Conservation (phyloP, 352 stramenopile genomes). For the Pelagophyceae sp. region DNA sequence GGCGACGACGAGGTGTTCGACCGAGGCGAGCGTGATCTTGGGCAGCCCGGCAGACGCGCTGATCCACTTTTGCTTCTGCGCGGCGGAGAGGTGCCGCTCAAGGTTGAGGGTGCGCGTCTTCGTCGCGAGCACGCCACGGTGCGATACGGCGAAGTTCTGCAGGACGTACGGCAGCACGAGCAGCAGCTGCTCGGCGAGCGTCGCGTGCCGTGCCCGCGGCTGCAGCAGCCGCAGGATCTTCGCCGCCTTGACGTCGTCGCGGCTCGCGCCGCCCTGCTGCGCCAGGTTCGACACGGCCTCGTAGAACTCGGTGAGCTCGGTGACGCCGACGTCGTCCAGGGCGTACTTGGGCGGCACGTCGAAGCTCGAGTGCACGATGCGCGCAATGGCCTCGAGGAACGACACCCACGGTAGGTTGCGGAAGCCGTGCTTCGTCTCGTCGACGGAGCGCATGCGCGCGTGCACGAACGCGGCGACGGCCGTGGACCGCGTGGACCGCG, state of each 20-base stretch:
- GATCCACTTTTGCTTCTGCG: not conserved
- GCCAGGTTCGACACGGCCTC: not conserved
- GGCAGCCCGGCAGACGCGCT: no score
- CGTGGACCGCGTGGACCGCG: not conserved
- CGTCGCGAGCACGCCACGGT: not conserved
- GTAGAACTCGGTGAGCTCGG: constrained; percentile 1
- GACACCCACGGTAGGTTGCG: not conserved
- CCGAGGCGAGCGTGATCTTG: no score
- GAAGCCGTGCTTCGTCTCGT: not conserved
- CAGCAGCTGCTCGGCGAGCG: not conserved
- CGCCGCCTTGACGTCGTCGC: not conserved
- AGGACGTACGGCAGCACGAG: not conserved
- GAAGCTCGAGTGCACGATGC: not conserved
- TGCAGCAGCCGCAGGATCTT: not conserved
- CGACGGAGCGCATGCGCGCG: not conserved
- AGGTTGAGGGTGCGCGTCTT: not conserved
- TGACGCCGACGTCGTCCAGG: not conserved
- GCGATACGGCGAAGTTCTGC: not conserved
- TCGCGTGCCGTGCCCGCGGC: not conserved
- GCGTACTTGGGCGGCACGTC: not conserved
- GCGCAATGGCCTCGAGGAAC: not conserved
- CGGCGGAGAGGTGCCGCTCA: not conserved
- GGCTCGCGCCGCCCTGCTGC: not conserved
- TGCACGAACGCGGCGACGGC: not conserved
- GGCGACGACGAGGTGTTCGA: no score